A percentile compares a stretch with the other conserved stretches of the same genome.
Conservation (phyloP, 2,329 filamentous ascomycete species). For the Trichophyton equinum region DNA sequence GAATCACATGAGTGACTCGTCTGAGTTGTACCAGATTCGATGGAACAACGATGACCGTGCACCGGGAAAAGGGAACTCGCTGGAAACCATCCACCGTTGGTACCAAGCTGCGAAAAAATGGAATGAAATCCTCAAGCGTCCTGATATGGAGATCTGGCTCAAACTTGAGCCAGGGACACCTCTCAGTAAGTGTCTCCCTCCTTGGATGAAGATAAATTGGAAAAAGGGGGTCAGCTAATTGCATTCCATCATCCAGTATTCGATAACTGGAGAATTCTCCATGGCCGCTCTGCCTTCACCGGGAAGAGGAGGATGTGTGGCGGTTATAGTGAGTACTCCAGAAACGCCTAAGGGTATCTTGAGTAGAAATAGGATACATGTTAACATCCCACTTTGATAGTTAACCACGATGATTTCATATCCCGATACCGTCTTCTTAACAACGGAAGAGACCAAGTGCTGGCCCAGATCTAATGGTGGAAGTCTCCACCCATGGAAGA, state of each 20-base stretch:
- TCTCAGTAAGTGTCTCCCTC: constrained; percentile 46
- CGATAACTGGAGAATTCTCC: constrained; percentile 89
- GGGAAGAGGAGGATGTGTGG: constrained; percentile 82
- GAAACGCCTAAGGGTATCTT: not conserved
- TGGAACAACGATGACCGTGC: constrained; percentile 94
- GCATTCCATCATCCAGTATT: constrained; percentile 49
- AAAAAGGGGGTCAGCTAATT: not conserved
- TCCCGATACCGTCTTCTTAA: constrained; percentile 65
- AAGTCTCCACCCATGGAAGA: not conserved
- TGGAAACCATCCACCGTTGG: constrained; percentile 49
- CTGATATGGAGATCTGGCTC: constrained; percentile 61
- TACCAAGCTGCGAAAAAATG: constrained; percentile 69
- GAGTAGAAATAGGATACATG: constrained; percentile 8
- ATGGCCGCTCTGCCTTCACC: constrained; percentile 71
- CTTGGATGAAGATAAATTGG: not conserved
- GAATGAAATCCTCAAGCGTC: constrained; percentile 53
- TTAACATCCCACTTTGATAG: not conserved
- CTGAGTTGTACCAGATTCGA: constrained; percentile 52
- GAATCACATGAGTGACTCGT: constrained; percentile 32
- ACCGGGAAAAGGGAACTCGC: constrained; percentile 45
- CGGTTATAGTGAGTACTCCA: constrained; percentile 59
- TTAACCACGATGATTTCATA: constrained; percentile 64
- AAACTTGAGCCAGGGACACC: constrained; percentile 68
- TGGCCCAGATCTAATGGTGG: constrained; percentile 21
- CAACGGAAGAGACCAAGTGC: constrained; percentile 32